Conservation (phyloP, 202 grass and related monocot genomes). For the Saccharum hybrid region DNA sequence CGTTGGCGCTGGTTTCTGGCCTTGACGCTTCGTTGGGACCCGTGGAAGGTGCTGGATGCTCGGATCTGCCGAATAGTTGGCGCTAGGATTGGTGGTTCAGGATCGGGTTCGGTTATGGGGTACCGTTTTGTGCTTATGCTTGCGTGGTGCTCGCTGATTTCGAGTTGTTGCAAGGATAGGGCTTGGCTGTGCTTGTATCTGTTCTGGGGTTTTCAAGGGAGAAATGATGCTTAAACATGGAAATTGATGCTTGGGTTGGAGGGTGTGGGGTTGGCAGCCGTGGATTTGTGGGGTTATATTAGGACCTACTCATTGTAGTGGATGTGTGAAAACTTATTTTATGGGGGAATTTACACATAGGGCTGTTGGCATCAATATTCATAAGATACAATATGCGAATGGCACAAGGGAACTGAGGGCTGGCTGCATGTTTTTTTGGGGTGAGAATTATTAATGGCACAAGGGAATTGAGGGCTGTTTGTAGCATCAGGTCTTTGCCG, state of each 20-base stretch:
- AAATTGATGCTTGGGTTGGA: not conserved
- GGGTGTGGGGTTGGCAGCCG: not conserved
- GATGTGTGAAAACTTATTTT: too few species aligned
- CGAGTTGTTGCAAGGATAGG: not conserved
- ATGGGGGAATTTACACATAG: too few species aligned
- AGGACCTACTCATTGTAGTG: not conserved
- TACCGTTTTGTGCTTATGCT: not conserved
- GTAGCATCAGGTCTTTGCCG: too few species aligned
- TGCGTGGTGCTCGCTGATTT: conserved; percentile 12
- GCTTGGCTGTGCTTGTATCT: not conserved
- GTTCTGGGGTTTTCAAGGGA: conserved; percentile 9
- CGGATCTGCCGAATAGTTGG: conserved; percentile 32
- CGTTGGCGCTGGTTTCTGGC: not conserved
- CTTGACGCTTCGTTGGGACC: not conserved
- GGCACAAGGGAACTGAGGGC: too few species aligned
- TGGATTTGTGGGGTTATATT: not conserved
- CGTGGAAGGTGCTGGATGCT: not conserved
- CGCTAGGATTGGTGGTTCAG: conserved; percentile 12
- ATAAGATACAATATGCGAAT: too few species aligned
- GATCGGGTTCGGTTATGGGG: not conserved
- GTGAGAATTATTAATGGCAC: too few species aligned
- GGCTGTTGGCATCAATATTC: too few species aligned
- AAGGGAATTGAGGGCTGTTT: too few species aligned
- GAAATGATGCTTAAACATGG: conserved; percentile 21
- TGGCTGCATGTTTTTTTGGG: too few species aligned